Evolutionary conservation across 1,284 basidiomycete species (phyloP).

Genomic region (Athelia psychrophila): DNA sequence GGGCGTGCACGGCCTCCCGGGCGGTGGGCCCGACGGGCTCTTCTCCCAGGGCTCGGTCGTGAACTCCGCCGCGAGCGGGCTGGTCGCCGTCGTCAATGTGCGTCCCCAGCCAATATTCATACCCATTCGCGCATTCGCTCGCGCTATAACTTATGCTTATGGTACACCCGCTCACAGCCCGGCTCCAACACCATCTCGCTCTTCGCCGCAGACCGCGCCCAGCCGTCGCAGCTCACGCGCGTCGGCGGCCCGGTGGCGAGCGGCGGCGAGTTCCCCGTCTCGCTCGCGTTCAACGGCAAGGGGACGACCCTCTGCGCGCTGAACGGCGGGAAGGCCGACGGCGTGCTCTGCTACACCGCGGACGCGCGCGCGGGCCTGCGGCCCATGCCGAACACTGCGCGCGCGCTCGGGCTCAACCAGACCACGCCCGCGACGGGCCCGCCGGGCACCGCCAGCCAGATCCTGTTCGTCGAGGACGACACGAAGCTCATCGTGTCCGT

Average conservation of each 20-base stretch:
- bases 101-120: too few species aligned
- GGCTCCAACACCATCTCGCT: slow-evolving; percentile 46
- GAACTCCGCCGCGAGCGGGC: slow-evolving; percentile 33
- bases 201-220: slow-evolving; percentile 39
- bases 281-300: slow-evolving; percentile 38
- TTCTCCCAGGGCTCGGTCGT: slow-evolving; percentile 47
- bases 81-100: slow-evolving; percentile 44
- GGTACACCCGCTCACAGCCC: slow-evolving; percentile 21
- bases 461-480: slow-evolving; percentile 43
- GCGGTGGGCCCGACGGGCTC: slow-evolving; percentile 34
- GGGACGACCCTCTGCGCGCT: slow-evolving; percentile 39
- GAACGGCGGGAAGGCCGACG: slow-evolving; percentile 45
- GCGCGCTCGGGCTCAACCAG: slow-evolving; percentile 41
- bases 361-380: slow-evolving; percentile 37
- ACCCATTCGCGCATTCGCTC: too few species aligned
- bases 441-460: slow-evolving; percentile 37
- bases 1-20: slow-evolving; percentile 37
- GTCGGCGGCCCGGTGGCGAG: slow-evolving; percentile 39
- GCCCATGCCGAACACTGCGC: slow-evolving; percentile 35
- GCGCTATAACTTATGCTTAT: neutral
- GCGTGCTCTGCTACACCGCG: slow-evolving; percentile 44
- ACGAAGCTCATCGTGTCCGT: slow-evolving; percentile 42
- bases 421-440: slow-evolving; percentile 38
- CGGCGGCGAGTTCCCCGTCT: slow-evolving; percentile 48
- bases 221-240: slow-evolving; percentile 36